Base-by-base conservation (phyloP, 345 rosid species). In the Eutrema japonicum region DNA sequence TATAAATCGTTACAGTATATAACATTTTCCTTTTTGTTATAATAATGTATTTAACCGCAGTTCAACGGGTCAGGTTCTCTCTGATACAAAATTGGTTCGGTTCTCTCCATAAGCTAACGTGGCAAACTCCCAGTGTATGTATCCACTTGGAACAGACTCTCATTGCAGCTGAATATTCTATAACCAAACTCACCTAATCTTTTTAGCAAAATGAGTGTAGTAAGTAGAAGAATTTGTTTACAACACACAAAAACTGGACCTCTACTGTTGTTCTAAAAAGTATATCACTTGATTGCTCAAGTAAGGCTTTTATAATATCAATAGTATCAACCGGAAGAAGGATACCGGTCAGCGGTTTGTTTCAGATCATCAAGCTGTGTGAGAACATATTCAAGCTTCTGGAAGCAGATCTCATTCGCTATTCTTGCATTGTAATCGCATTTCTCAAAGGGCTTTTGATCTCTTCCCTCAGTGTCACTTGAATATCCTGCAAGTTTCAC, bases 381-480 rank as follows among this genome's bases (percentile, higher is more conserved):
- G 38, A 86, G 70, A 30, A 86, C 72, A 29, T 88, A 84, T 62
- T 87, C 85, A 77, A 91, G 70, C 71, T 94, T 94, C 84, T 82
- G 82, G 73, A 83, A 81, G 70, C 97, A 86, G 56, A 94, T 87
- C 83, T 92, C 99, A 45, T 89, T 94, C 0, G 88, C 80, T 71
- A 87, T 87, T 68, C 97, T 81, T 1, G 89, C 75, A 55, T 75
- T 84, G 78, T 92, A 91, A 73, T 94, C 99, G 10, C 97, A 87
- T 82, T 94, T 94, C 87, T 94, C 98, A 42, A 91, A 91, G 4
- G 97, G 68, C 97, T 91, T 68, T 94, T 94, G 77, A 94, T 94
- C 77, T 91, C 99, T 46, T 94, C 93, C 78, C 97, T 83, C 67
- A 94, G 55, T 37, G 96, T 89, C 76, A 84, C 84, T 73, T 91